phyloP scores from a whole-genome alignment of 1,139 yeast genomes.

The Kluyveromyces sp. region DNA sequence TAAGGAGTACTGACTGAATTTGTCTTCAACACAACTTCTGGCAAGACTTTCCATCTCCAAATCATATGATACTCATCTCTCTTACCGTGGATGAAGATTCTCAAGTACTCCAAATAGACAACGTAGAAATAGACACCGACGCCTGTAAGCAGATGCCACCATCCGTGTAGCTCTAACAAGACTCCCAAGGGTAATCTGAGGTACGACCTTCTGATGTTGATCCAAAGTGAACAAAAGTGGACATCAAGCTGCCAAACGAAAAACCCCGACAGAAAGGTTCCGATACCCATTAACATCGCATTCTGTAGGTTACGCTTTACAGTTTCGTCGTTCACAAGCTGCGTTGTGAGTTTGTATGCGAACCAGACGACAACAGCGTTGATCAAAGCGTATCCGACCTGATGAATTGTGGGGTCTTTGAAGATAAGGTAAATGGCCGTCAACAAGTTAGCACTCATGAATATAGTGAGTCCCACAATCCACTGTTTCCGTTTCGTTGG shows the following conservation, averaged over 20 bases:
- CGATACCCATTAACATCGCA: constrained; percentile 54
- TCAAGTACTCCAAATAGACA: constrained; percentile 56
- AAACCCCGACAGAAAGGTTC: constrained; percentile 67
- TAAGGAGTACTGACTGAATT: constrained; percentile 22
- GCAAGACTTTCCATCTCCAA: constrained; percentile 46
- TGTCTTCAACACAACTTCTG: constrained; percentile 33
- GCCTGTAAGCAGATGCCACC: constrained; percentile 95
- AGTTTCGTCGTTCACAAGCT: constrained; percentile 42
- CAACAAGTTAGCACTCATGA: constrained; percentile 46
- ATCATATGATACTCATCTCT: constrained; percentile 45
- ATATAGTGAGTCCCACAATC: constrained; percentile 48
- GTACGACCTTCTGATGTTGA: constrained; percentile 51
- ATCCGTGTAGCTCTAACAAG: constrained; percentile 85
- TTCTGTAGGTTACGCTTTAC: constrained; percentile 44
- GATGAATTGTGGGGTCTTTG: constrained; percentile 84
- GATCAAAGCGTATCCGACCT: constrained; percentile 54
- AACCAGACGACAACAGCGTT: constrained; percentile 59
- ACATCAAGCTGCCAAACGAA: constrained; percentile 74
- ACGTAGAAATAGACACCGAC: constrained; percentile 68
- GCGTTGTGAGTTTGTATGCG: constrained; percentile 39
- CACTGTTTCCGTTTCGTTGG: constrained; percentile 20
- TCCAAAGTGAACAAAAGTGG: constrained; percentile 63
- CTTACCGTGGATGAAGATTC: constrained; percentile 51
- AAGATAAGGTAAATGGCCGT: constrained; percentile 61
- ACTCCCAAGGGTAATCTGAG: constrained; percentile 88